phyloP scores from a whole-genome alignment of 1,284 basidiomycete genomes.

The Volvariella volvacea region DNA sequence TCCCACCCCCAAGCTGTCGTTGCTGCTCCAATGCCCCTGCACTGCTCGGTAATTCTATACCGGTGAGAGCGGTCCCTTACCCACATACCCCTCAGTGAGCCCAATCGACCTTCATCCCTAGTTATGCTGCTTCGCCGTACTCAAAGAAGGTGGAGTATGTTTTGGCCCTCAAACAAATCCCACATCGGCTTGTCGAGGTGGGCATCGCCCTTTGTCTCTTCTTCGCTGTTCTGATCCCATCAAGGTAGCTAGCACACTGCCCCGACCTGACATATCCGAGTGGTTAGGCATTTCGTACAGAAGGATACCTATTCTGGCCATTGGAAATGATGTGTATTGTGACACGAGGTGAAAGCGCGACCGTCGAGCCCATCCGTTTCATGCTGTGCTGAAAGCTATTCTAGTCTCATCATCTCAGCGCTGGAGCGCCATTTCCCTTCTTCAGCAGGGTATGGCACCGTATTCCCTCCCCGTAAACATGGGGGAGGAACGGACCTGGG shows the following conservation, averaged over 20 bases:
- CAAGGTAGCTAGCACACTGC: conserved; percentile 41
- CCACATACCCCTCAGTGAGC: not conserved
- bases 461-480: conserved; percentile 39
- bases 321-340: conserved; percentile 50
- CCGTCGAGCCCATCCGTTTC: conserved; percentile 1
- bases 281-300: conserved; percentile 45
- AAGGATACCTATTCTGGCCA: conserved; percentile 48
- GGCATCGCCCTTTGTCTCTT: conserved; percentile 8
- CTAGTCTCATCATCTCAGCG: conserved; percentile 35
- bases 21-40: conserved; percentile 5
- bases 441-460: conserved; percentile 35
- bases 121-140: conserved; percentile 48
- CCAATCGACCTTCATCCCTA: conserved; percentile 12
- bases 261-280: conserved; percentile 47
- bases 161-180: conserved; percentile 41
- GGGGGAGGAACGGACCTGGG: conserved; percentile 35
- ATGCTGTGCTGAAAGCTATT: conserved; percentile 2
- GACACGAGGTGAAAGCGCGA: conserved; percentile 32
- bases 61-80: conserved; percentile 21
- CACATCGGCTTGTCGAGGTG: conserved; percentile 41
- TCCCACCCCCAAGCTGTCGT: not conserved
- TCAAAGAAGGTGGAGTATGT: conserved; percentile 47
- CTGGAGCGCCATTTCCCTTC: conserved; percentile 45
- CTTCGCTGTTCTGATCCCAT: conserved; percentile 1
- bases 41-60: conserved; percentile 29